These are phyloP conservation scores for Cryoendolithus antarcticus DNA, from an alignment of 2,329 filamentous ascomycete species.

Conservation along the genomic window DNA sequence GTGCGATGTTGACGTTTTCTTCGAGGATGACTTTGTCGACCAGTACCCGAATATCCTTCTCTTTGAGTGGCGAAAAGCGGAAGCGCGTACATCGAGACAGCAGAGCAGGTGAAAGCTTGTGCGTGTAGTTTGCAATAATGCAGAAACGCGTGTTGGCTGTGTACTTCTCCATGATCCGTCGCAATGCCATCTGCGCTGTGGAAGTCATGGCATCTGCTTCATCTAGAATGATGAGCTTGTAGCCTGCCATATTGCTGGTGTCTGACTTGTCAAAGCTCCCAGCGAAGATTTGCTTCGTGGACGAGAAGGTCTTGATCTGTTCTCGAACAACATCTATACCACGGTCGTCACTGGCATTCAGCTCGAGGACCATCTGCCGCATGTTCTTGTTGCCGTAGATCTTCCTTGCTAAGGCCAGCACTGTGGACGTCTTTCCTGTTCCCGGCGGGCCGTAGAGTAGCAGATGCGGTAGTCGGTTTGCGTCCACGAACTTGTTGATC, in stretches of 20 bases:
- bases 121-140: slow-evolving; percentile 97
- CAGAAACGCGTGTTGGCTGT: slow-evolving; percentile 96
- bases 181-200: slow-evolving; percentile 91
- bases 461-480: slow-evolving; percentile 86
- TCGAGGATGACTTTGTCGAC: slow-evolving; percentile 85
- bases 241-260: slow-evolving; percentile 49
- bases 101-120: slow-evolving; percentile 88
- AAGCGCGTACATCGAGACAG: slow-evolving; percentile 91
- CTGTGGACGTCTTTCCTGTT: slow-evolving; percentile 94
- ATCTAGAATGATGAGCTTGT: slow-evolving; percentile 94
- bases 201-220: slow-evolving; percentile 99
- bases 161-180: slow-evolving; percentile 98
- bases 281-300: slow-evolving; percentile 89
- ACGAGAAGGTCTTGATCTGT: slow-evolving; percentile 98
- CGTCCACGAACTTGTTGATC: slow-evolving; percentile 94
- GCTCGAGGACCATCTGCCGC: slow-evolving; percentile 97
- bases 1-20: slow-evolving; percentile 71
- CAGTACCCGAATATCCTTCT: slow-evolving; percentile 68
- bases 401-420: slow-evolving; percentile 78
- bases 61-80: slow-evolving; percentile 85
- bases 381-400: slow-evolving; percentile 90
- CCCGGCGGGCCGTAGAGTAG: slow-evolving; percentile 93
- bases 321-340: slow-evolving; percentile 96
- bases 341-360: slow-evolving; percentile 93
- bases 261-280: slow-evolving; percentile 27